These are phyloP conservation scores for Tuber brumale DNA, from an alignment of 495 filamentous ascomycete species.

Conservation along the genomic window DNA sequence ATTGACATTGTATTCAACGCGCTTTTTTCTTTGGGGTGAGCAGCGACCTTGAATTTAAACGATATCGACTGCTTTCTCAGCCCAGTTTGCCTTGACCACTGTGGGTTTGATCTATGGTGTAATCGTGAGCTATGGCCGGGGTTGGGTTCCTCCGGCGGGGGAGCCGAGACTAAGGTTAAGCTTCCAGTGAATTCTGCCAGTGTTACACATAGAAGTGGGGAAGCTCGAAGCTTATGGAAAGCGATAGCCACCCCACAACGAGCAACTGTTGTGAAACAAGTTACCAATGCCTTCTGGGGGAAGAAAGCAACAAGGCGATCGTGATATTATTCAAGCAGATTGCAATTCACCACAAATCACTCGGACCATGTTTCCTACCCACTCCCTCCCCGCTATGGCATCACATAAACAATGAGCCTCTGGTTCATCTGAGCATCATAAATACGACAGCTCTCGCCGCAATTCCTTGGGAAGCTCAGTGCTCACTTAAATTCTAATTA, in stretches of 20 bases:
- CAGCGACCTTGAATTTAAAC: not conserved
- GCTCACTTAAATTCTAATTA: not conserved
- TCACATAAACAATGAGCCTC: not conserved
- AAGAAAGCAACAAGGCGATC: not conserved
- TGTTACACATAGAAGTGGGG: not conserved
- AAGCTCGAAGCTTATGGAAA: not conserved
- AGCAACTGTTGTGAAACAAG: not conserved
- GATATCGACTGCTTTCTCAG: not conserved
- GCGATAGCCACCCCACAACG: not conserved
- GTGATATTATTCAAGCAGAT: not conserved
- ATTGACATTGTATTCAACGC: not conserved
- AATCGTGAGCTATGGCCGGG: not conserved
- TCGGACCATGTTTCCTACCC: not conserved
- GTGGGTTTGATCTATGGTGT: not conserved
- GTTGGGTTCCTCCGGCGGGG: not conserved
- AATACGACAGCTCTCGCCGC: no score
- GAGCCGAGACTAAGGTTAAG: not conserved
- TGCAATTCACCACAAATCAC: not conserved
- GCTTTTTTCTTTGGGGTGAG: not conserved
- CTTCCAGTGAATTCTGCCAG: not conserved
- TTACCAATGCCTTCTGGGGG: not conserved
- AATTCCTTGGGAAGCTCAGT: not conserved
- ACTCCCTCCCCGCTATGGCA: not conserved
- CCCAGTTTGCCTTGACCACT: not conserved
- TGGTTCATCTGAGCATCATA: not conserved